Conservation (phyloP, 495 filamentous ascomycete genomes). For the Neurospora tetrasperma region DNA sequence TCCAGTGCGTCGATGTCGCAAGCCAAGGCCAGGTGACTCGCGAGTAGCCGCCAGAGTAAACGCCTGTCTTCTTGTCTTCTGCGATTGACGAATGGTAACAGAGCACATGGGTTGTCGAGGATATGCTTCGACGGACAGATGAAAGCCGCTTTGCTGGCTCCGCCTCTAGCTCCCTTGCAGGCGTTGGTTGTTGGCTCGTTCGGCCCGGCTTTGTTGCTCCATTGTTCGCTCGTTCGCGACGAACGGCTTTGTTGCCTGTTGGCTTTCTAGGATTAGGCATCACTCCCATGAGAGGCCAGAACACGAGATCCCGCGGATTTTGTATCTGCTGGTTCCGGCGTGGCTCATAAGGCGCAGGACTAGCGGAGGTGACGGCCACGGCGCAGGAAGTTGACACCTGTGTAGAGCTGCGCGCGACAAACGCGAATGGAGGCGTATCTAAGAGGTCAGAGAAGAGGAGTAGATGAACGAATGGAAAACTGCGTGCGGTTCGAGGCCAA, state of each 20-base stretch:
- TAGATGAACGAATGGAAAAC: neutral
- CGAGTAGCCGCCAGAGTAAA: neutral
- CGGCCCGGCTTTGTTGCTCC: neutral
- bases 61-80: neutral
- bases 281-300: too few relatives aligned
- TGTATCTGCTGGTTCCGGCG: too few relatives aligned
- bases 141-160: neutral
- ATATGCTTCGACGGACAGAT: neutral
- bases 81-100: neutral
- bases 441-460: neutral
- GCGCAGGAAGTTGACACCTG: neutral
- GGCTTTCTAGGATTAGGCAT: too few relatives aligned
- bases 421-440: neutral
- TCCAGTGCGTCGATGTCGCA: too few relatives aligned
- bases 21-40: too few relatives aligned
- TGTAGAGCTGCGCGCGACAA: too few relatives aligned
- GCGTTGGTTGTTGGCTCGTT: neutral
- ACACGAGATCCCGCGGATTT: too few relatives aligned
- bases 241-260: neutral
- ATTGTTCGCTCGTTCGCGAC: neutral
- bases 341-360: too few relatives aligned
- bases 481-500: neutral
- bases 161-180: neutral
- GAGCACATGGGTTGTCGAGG: neutral
- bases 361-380: too few relatives aligned